phyloP scores from a whole-genome alignment of 1,284 basidiomycete genomes.

The Malassezia caprae region DNA sequence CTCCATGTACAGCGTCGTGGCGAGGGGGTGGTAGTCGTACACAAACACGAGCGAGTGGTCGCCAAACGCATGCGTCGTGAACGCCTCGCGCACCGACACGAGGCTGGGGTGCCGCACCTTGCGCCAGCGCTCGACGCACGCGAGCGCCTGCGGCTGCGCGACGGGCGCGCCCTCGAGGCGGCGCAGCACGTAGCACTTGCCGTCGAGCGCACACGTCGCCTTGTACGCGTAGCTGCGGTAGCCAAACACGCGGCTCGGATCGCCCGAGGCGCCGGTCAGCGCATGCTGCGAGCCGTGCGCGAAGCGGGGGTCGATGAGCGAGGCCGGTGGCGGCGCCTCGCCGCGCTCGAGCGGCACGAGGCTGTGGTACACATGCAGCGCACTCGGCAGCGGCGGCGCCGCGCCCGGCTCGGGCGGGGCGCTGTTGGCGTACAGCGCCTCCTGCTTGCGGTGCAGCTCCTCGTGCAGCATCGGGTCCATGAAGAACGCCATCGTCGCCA shows the following conservation, averaged over 20 bases:
- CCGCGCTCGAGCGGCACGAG: conserved; percentile 64
- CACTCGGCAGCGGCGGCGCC: conserved; percentile 62
- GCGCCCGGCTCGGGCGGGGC: conserved; percentile 47
- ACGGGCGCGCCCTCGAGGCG: conserved; percentile 82
- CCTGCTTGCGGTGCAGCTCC: conserved; percentile 68
- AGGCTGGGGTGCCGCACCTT: conserved; percentile 77
- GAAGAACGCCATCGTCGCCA: conserved; percentile 54
- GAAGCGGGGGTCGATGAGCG: conserved; percentile 33
- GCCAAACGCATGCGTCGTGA: conserved; percentile 84
- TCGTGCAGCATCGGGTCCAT: conserved; percentile 67
- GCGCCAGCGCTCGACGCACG: conserved; percentile 75
- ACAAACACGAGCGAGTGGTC: conserved; percentile 79
- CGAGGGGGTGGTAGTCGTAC: conserved; percentile 79
- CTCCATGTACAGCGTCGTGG: conserved; percentile 69
- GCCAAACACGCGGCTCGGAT: conserved; percentile 52
- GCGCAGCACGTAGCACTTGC: conserved; percentile 65
- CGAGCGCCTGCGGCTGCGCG: conserved; percentile 61
- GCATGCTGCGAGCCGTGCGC: conserved; percentile 26
- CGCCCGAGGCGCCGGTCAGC: conserved; percentile 30
- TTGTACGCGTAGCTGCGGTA: conserved; percentile 68
- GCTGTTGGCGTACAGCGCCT: conserved; percentile 57
- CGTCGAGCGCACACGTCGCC: conserved; percentile 68
- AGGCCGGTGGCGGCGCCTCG: conserved; percentile 20
- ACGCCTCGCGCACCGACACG: conserved; percentile 76
- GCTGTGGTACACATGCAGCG: conserved; percentile 82